These are phyloP conservation scores for Boletus chippewaensis DNA, from an alignment of 1,284 basidiomycete genomes.

Conservation along the genomic window DNA sequence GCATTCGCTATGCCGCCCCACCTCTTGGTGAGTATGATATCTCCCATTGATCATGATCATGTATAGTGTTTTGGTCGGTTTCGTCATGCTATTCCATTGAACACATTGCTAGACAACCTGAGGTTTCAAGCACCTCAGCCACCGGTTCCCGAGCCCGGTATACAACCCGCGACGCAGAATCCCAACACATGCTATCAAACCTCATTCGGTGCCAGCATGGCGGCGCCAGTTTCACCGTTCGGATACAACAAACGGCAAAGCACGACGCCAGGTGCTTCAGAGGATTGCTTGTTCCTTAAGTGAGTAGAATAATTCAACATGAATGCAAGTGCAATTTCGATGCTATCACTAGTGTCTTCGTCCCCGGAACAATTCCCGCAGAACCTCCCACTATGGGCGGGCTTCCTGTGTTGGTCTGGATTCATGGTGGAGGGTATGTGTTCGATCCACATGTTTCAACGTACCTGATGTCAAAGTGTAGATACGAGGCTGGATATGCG, in stretches of 20 bases:
- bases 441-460: background rate
- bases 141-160: background rate
- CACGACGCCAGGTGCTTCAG: constrained; percentile 3
- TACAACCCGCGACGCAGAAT: constrained; percentile 15
- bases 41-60: too few relatives aligned
- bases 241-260: constrained; percentile 1
- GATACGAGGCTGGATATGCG: constrained; percentile 5
- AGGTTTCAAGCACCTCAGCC: constrained; percentile 17
- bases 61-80: too few relatives aligned
- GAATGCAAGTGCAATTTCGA: background rate
- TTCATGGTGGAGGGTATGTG: constrained; percentile 19
- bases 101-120: constrained; percentile 1
- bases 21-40: constrained; percentile 10
- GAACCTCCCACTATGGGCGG: background rate
- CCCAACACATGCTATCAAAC: constrained; percentile 14
- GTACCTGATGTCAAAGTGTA: background rate
- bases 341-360: constrained; percentile 9
- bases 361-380: constrained; percentile 5
- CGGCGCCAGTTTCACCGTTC: background rate
- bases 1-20: constrained; percentile 17
- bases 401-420: constrained; percentile 19
- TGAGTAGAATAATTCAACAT: constrained; percentile 1
- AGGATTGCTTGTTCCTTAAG: constrained; percentile 20
- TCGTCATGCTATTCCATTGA: too few relatives aligned
- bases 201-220: background rate